A percentile compares a stretch with the other conserved stretches of the same genome.
Conservation (phyloP, 208 protist genomes). For the Trypanosoma conorhini region DNA sequence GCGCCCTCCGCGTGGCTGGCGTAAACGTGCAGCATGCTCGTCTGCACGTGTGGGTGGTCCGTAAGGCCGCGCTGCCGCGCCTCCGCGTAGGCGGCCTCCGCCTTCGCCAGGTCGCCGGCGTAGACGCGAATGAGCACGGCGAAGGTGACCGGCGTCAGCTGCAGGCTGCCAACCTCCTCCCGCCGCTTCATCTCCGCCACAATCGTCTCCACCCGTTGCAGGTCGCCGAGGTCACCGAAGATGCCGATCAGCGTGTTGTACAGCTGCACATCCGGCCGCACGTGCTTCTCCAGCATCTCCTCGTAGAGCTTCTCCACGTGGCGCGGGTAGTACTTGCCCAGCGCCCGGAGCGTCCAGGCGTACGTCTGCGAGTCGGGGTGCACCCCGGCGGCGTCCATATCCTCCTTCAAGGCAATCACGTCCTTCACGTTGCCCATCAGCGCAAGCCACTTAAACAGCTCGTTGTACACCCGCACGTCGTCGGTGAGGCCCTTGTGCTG, state of each 20-base stretch:
- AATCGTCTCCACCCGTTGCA: conserved; percentile 59
- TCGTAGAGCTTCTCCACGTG: conserved; percentile 86
- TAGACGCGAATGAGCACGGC: conserved; percentile 59
- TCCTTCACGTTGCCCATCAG: conserved; percentile 85
- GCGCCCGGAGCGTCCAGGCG: conserved; percentile 79
- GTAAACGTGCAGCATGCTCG: conserved; percentile 74
- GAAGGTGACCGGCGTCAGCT: conserved; percentile 40
- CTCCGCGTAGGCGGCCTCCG: conserved; percentile 60
- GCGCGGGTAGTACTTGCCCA: conserved; percentile 89
- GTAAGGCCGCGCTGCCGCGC: conserved; percentile 72
- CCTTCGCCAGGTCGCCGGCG: conserved; percentile 44
- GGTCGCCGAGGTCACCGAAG: conserved; percentile 74
- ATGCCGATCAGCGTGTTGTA: conserved; percentile 88
- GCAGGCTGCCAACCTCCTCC: conserved; percentile 34
- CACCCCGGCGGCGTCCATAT: conserved; percentile 77
- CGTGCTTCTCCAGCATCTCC: conserved; percentile 79
- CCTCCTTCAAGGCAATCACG: conserved; percentile 86
- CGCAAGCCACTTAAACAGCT: conserved; percentile 90
- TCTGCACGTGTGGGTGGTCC: conserved; percentile 70
- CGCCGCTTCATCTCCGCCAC: conserved; percentile 75
- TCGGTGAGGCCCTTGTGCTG: conserved; percentile 44
- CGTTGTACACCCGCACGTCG: conserved; percentile 84
- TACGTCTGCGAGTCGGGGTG: conserved; percentile 86
- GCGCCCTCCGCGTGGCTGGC: conserved; percentile 48
- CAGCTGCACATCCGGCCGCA: conserved; percentile 78